Base-by-base conservation (phyloP, 2,329 filamentous ascomycete species). In the Conoideocrella luteorostrata region DNA sequence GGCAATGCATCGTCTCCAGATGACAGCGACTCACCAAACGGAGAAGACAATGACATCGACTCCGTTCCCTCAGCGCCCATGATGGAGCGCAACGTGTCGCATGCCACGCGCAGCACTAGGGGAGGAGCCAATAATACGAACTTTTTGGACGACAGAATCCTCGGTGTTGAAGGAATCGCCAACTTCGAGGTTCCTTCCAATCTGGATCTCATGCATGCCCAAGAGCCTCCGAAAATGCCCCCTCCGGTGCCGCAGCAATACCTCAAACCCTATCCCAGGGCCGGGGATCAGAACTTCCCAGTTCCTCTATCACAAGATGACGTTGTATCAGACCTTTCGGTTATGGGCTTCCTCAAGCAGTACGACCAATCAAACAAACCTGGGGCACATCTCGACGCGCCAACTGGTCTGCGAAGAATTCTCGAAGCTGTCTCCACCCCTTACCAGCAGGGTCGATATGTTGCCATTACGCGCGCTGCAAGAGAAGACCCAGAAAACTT, bases 81-180 rank as follows among this genome's bases (percentile, higher is more conserved):
- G 42, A 83, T 83, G 79, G 80, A 83, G 58, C 72, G 79, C 26
- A 77, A 79, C 48, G 71, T 75, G 11, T 83, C 80, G 9, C 79
- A 84, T 47, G 76, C 77, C 11, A 84, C 80, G 15, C 69, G 80
- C 34, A 83, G 78, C 60, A 82, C 76, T 17, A 71, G 79, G 20
- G 77, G 68, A n/a, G 66, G 63, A 21, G 65, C 70, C 41, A 20
- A 22, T 12, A 68, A 69, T 47, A 70, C 74, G 43, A 79, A 78
- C 53, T 77, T 77, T 48, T 55, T 73, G 28, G 77, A 81, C 49
- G 74, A 78, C 56, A 76, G 72, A 53, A 64, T 78, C 30, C 65
- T 79, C 11, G 80, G 79, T 12, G 68, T 82, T 22, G 79, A 83
- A 56, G 76, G 72, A 18, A 67, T 83, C 35, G 67, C 72, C 46